Conservation (phyloP, 805 yeast genomes). For the Lachancea quebecensis region DNA sequence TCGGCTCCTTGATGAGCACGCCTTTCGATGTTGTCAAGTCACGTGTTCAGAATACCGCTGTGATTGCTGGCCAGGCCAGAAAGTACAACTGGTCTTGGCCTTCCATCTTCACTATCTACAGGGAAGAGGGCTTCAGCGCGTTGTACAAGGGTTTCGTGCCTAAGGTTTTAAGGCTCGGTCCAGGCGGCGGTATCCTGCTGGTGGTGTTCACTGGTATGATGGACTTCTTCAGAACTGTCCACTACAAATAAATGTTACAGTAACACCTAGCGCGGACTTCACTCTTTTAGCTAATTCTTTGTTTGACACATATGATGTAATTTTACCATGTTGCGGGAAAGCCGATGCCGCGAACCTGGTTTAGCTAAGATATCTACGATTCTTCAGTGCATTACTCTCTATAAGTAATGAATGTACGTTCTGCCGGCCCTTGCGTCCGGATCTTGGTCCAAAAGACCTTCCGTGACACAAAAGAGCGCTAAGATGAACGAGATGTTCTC, state of each 20-base stretch:
- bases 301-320: too few relatives aligned
- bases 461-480: conserved; percentile 49
- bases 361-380: too few relatives aligned
- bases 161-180: conserved; percentile 93
- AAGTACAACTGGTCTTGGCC: conserved; percentile 93
- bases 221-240: conserved; percentile 72
- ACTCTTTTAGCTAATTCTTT: too few relatives aligned
- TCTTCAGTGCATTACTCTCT: too few relatives aligned
- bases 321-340: too few relatives aligned
- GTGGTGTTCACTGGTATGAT: conserved; percentile 94
- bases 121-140: conserved; percentile 87
- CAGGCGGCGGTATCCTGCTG: conserved; percentile 97
- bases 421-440: conserved; percentile 58
- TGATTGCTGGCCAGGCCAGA: conserved; percentile 64
- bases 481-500: conserved; percentile 61
- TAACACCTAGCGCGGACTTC: too few relatives aligned
- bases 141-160: conserved; percentile 95
- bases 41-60: conserved; percentile 75
- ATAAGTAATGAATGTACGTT: conserved; percentile 38
- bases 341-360: too few relatives aligned
- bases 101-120: conserved; percentile 58
- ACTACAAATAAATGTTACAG: conserved; percentile 2
- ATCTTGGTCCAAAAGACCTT: conserved; percentile 5
- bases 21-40: conserved; percentile 98
- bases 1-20: conserved; percentile 91